Base-by-base conservation (phyloP, 768 basidiomycete species). In the Mycena indigotica region DNA sequence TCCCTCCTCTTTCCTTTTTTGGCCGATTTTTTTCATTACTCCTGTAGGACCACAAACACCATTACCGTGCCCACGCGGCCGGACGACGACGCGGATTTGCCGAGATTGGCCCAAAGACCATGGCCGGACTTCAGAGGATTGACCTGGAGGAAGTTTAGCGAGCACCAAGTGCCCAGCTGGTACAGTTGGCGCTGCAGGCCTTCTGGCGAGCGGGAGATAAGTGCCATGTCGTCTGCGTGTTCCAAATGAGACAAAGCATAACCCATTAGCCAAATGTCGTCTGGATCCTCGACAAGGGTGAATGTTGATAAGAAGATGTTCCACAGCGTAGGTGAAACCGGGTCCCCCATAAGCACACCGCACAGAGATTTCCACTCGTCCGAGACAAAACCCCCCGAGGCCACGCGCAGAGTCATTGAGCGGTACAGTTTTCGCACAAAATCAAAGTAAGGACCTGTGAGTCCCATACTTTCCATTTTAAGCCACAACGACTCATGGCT, bases 401-500 rank as follows among this genome's bases (percentile, higher is more conserved):
- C 26, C 3, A 57, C 49, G 23, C 35, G 28, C 38, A 57, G 56
- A 2, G 24, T 10, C 56, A 61, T 56, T 4, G 26, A n/a, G 21
- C 35, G n/a, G 40, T 61, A 61, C 4, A 61, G 26, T 5, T 3
- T 51, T 24, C 51, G 21, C 16, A 61, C 23, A 49, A 48, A 61
- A 39, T 61, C 60, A 53, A 61, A 61, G 17, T 52, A 25, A 16
- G 38, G 32, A 4, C 60, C 60, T 21, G 28, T 30, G 6, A 50
- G 50, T 10, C 67, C 65, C 26, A 35, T 28, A 5, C n/a, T 15
- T 5, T 28, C 12, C 1, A 67, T 57, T 44, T 67, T 67, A 2
- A 57, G 19, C 67, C 66, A 67, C 4, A 67, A 57, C 0, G 66
- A 35, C 17, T 35, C 32, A 35, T 35, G 32, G 32, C 32, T 35